Conservation (phyloP, 345 rosid species). For the Triadica sebifera region DNA sequence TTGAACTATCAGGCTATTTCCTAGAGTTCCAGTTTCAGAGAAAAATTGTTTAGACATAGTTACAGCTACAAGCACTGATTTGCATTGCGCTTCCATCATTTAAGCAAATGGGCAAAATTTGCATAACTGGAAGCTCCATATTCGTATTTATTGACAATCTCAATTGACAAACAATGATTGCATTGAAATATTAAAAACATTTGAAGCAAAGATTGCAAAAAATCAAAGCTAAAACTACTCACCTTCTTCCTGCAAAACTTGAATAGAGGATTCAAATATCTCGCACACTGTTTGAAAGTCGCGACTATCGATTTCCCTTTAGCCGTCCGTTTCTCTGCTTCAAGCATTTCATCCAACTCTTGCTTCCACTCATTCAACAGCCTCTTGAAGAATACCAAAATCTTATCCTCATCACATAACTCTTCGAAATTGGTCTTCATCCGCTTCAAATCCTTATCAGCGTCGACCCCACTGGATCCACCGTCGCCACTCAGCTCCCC, state of each 20-base stretch:
- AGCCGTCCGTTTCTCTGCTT: slow-evolving; percentile 80
- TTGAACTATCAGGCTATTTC: too few relatives aligned
- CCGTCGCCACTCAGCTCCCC: slow-evolving; percentile 78
- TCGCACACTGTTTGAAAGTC: slow-evolving; percentile 92
- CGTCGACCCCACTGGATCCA: slow-evolving; percentile 86
- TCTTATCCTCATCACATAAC: slow-evolving; percentile 88
- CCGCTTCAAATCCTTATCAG: slow-evolving; percentile 76
- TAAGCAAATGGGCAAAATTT: background rate
- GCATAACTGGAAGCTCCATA: background rate
- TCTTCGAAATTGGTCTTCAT: slow-evolving; percentile 90
- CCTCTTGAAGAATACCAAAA: slow-evolving; percentile 85
- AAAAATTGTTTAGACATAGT: background rate
- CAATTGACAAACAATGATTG: background rate
- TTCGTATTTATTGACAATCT: background rate
- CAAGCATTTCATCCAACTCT: slow-evolving; percentile 77
- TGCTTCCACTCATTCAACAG: slow-evolving; percentile 91
- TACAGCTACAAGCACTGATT: background rate
- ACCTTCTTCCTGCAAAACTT: slow-evolving; percentile 99
- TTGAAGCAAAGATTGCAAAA: background rate
- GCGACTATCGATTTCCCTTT: slow-evolving; percentile 92
- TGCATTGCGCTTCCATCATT: background rate
- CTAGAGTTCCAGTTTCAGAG: too few relatives aligned
- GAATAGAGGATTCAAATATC: slow-evolving; percentile 87
- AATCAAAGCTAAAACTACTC: slow-evolving; percentile 7
- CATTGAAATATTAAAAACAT: background rate